A percentile compares a stretch with the other conserved stretches of the same genome.
Evolutionary conservation across 192 early-diverging fungal species (phyloP).

Genomic region (Backusella westeae): DNA sequence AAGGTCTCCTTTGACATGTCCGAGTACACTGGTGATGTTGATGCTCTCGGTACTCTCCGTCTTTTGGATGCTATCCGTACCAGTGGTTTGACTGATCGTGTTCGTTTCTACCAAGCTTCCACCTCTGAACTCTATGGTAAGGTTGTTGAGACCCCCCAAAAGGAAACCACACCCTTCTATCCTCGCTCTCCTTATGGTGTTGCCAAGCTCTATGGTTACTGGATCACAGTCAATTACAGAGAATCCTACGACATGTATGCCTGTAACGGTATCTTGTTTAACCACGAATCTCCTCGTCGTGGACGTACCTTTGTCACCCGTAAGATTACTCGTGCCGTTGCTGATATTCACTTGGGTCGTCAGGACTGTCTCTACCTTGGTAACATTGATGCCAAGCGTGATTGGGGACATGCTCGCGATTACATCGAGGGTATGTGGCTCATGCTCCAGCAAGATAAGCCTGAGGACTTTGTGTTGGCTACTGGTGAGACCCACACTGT

Average conservation of each 20-base stretch:
- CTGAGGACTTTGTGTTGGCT: constrained; percentile 75
- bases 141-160: constrained; percentile 72
- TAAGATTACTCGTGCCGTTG: constrained; percentile 77
- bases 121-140: constrained; percentile 79
- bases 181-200: constrained; percentile 81
- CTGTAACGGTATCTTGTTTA: constrained; percentile 77
- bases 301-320: constrained; percentile 77
- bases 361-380: constrained; percentile 72
- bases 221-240: constrained; percentile 80
- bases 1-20: constrained; percentile 73
- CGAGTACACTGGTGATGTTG: constrained; percentile 80
- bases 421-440: constrained; percentile 81
- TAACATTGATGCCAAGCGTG: constrained; percentile 76
- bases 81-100: constrained; percentile 58
- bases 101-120: constrained; percentile 65
- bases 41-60: constrained; percentile 75
- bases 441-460: constrained; percentile 73
- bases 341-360: constrained; percentile 64
- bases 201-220: constrained; percentile 82
- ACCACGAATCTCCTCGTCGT: constrained; percentile 75
- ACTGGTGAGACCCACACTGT: constrained; percentile 83
- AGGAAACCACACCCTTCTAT: constrained; percentile 82
- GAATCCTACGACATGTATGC: constrained; percentile 78
- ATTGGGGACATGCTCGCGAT: constrained; percentile 82
- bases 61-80: constrained; percentile 78